A percentile compares a stretch with the other conserved stretches of the same genome.
Evolutionary conservation across 352 stramenopile genomes (phyloP).

Genomic region (Phytophthora hybrid): DNA sequence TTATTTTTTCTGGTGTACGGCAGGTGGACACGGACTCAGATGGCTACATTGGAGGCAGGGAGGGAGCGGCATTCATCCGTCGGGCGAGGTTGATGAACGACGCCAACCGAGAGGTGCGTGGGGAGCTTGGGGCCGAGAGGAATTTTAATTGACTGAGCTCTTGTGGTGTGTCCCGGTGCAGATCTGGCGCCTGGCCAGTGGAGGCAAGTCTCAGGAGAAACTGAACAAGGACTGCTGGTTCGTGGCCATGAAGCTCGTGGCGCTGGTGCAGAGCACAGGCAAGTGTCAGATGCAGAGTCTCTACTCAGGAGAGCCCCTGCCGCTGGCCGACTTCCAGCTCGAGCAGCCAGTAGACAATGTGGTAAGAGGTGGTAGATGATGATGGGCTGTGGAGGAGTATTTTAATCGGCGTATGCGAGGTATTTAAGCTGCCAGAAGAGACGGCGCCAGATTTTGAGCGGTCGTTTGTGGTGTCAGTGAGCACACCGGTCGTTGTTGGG

Average conservation of each 20-base stretch:
- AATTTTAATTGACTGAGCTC: constrained; percentile 5
- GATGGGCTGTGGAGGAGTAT: background rate
- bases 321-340: constrained; percentile 83
- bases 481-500: constrained; percentile 80
- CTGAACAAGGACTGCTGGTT: constrained; percentile 92
- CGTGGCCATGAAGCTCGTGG: constrained; percentile 91
- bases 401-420: background rate
- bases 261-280: constrained; percentile 83
- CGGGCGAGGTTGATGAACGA: constrained; percentile 83
- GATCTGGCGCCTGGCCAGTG: constrained; percentile 89
- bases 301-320: constrained; percentile 74
- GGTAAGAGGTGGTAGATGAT: constrained; percentile 32
- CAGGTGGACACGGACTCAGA: constrained; percentile 85
- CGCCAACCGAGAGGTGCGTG: constrained; percentile 79
- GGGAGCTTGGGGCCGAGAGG: background rate
- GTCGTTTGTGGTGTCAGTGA: constrained; percentile 79
- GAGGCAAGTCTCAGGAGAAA: constrained; percentile 88
- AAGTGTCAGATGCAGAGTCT: constrained; percentile 88
- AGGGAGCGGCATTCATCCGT: constrained; percentile 86
- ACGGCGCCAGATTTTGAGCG: constrained; percentile 50
- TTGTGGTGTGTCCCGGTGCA: constrained; percentile 24
- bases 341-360: constrained; percentile 84
- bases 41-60: constrained; percentile 75
- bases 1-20: constrained; percentile 5
- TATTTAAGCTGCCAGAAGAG: constrained; percentile 64